Evolutionary conservation across 1,284 basidiomycete genomes (phyloP).

Genomic region (Marasmius fiardii): DNA sequence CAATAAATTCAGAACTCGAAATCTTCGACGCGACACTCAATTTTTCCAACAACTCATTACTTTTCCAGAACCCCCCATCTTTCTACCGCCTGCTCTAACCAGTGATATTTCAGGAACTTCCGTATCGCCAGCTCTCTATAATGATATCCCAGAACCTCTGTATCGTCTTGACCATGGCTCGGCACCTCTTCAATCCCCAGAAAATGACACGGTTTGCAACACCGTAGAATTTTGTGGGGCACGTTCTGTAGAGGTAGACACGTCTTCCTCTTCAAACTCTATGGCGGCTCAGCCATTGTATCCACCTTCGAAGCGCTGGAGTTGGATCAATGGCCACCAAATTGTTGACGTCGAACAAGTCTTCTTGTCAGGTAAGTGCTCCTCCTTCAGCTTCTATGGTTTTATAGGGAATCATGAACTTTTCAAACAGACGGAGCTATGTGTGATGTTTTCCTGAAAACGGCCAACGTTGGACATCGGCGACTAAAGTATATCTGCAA

Average conservation of each 20-base stretch:
- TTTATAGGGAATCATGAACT: neutral
- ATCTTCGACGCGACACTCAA: conserved; percentile 3
- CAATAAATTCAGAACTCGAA: neutral
- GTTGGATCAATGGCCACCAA: conserved; percentile 6
- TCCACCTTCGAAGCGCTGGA: conserved; percentile 11
- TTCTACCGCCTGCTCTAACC: neutral
- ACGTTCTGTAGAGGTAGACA: neutral
- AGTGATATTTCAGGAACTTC: neutral
- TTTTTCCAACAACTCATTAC: conserved; percentile 11
- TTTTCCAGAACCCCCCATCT: neutral
- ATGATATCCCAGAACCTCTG: neutral
- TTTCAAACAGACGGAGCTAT: conserved; percentile 32
- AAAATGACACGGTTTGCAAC: too few species aligned
- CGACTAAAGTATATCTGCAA: conserved; percentile 45
- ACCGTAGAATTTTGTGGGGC: neutral
- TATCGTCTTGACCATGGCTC: neutral
- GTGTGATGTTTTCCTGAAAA: conserved; percentile 39
- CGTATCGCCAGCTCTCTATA: neutral
- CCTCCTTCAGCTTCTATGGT: neutral
- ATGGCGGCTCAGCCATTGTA: conserved; percentile 6
- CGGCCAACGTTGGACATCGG: conserved; percentile 28
- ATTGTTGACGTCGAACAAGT: conserved; percentile 9
- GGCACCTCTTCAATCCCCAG: too few species aligned
- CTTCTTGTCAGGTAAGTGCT: conserved; percentile 11
- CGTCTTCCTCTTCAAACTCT: neutral